Conservation (phyloP, 306 rosid genomes). For the Malus fusca region DNA sequence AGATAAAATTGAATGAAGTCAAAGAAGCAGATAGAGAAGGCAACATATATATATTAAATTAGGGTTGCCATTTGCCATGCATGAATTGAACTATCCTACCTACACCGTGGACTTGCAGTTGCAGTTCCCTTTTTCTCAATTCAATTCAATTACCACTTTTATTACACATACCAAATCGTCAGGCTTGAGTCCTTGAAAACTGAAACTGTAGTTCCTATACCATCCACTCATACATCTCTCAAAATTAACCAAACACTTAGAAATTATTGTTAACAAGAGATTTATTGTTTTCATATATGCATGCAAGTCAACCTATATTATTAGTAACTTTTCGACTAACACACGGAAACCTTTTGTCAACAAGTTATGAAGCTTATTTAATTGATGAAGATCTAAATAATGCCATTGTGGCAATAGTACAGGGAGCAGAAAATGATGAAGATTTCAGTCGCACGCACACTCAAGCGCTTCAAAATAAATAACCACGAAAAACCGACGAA, state of each 20-base stretch:
- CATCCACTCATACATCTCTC: not conserved
- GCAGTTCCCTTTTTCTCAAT: not conserved
- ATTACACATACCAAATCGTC: constrained; percentile 17
- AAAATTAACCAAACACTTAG: not conserved
- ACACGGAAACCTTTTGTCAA: not conserved
- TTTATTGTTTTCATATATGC: not conserved
- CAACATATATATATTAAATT: constrained; percentile 1
- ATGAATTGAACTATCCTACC: not conserved
- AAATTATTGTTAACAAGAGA: not conserved
- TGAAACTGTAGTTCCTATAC: not conserved
- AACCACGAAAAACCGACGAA: not conserved
- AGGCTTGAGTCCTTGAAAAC: not conserved
- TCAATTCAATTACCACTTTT: constrained; percentile 2
- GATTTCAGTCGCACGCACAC: not conserved
- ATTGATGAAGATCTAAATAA: not conserved
- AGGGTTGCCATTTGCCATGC: not conserved
- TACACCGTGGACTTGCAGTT: constrained; percentile 8
- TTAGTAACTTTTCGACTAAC: not conserved
- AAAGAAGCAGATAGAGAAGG: constrained; percentile 8
- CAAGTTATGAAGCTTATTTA: not conserved
- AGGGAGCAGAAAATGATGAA: not conserved
- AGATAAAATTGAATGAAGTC: constrained; percentile 23
- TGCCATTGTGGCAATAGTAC: not conserved
- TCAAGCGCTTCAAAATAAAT: not conserved
- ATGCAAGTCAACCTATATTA: not conserved